These are phyloP conservation scores for Isochrysis galbana DNA, from an alignment of 78 protist species.

Conservation along the genomic window DNA sequence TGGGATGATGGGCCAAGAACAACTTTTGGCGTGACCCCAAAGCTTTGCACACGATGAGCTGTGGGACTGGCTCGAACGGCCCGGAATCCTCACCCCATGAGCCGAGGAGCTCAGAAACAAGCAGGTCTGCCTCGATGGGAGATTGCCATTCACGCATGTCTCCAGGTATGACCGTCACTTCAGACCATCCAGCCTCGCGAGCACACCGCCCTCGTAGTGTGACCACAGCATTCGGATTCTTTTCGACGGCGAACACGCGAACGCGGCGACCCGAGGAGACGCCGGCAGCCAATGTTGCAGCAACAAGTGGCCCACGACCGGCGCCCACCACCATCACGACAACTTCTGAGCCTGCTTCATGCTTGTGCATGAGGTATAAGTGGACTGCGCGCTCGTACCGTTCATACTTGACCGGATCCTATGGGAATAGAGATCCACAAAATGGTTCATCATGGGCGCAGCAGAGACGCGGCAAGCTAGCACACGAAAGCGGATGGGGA, in stretches of 20 bases:
- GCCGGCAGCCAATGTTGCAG: conserved; percentile 33
- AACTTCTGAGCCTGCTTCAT: background rate
- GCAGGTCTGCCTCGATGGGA: conserved; percentile 35
- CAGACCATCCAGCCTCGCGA: background rate
- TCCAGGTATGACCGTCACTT: background rate
- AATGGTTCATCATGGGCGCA: background rate
- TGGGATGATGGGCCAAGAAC: no score
- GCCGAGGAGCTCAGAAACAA: conserved; percentile 46
- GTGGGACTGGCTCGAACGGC: conserved; percentile 90
- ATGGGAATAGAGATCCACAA: background rate
- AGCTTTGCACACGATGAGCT: no score
- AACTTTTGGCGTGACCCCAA: no score
- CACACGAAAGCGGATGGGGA: background rate
- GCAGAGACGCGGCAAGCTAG: background rate
- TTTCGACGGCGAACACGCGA: conserved; percentile 90
- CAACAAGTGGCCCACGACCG: conserved; percentile 97
- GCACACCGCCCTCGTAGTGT: conserved; percentile 52
- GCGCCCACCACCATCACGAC: conserved; percentile 96
- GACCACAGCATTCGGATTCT: conserved; percentile 95
- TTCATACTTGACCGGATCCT: conserved; percentile 74
- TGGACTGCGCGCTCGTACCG: conserved; percentile 51
- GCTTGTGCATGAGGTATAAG: background rate
- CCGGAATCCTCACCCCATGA: no score
- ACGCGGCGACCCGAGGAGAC: conserved; percentile 38
- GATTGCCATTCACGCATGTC: conserved; percentile 76